These are phyloP conservation scores for Silene uniflora DNA, from an alignment of 148 eudicot genomes.

Conservation along the genomic window DNA sequence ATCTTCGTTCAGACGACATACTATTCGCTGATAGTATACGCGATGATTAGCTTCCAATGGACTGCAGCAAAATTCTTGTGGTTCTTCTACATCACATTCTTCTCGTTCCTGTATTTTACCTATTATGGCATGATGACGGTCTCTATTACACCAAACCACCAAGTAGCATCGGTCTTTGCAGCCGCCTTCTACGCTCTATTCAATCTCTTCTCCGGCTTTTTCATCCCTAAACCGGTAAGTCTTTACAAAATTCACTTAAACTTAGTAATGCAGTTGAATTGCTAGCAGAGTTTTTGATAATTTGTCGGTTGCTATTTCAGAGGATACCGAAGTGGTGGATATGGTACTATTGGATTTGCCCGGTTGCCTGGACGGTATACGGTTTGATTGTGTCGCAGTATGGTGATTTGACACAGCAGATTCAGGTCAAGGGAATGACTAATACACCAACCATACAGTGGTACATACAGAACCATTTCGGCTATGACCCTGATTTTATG, in stretches of 20 bases:
- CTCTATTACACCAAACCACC: constrained; percentile 92
- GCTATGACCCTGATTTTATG: constrained; percentile 70
- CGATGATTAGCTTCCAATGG: constrained; percentile 92
- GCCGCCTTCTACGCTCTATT: constrained; percentile 84
- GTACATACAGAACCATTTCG: constrained; percentile 59
- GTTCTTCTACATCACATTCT: constrained; percentile 79
- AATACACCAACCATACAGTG: constrained; percentile 34
- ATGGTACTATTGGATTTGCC: constrained; percentile 98
- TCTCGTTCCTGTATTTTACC: constrained; percentile 85
- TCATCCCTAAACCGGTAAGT: constrained; percentile 90
- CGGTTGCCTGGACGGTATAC: constrained; percentile 95
- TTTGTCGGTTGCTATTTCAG: constrained; percentile 34
- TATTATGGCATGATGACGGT: constrained; percentile 99
- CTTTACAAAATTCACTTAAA: background rate
- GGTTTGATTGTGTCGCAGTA: constrained; percentile 82
- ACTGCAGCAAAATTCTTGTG: constrained; percentile 76
- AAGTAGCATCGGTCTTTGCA: constrained; percentile 89
- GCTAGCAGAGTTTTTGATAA: background rate
- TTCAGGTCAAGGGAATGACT: constrained; percentile 43
- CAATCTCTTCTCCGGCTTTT: constrained; percentile 96
- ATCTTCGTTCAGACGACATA: constrained; percentile 57
- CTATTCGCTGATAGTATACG: constrained; percentile 72
- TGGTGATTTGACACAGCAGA: constrained; percentile 51
- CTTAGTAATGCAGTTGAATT: background rate
- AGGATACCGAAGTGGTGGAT: constrained; percentile 96